These are phyloP conservation scores for Juglanconis oblonga DNA, from an alignment of 2,329 filamentous ascomycete genomes.

Conservation along the genomic window DNA sequence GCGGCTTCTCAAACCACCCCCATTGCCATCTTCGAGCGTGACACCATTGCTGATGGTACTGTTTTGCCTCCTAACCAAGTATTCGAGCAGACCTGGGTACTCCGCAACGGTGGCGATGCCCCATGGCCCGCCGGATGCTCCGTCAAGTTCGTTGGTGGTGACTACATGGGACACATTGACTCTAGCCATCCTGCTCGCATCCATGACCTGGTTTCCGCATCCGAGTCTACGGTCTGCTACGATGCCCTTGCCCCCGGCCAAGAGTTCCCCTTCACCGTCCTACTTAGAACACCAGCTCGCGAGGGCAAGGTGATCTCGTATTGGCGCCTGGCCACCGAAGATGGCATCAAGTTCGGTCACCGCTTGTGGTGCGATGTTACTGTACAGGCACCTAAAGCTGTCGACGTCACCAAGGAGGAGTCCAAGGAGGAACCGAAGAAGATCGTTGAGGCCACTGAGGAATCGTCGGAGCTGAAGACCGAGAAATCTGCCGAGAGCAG, in stretches of 20 bases:
- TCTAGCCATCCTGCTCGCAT: conserved; percentile 75
- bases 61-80: conserved; percentile 65
- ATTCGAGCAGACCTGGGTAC: conserved; percentile 88
- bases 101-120: conserved; percentile 76
- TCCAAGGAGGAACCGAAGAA: conserved; percentile 25
- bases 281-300: conserved; percentile 76
- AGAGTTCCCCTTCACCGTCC: conserved; percentile 75
- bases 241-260: conserved; percentile 69
- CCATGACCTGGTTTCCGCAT: conserved; percentile 71
- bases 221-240: conserved; percentile 76
- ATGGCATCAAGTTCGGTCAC: conserved; percentile 83
- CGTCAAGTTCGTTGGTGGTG: conserved; percentile 87
- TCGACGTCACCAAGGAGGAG: conserved; percentile 19
- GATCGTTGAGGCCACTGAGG: conserved; percentile 24
- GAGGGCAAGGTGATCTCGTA: conserved; percentile 85
- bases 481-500: conserved; percentile 37
- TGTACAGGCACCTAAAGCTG: conserved; percentile 49
- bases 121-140: conserved; percentile 87
- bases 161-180: conserved; percentile 94
- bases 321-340: conserved; percentile 85
- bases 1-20: conserved; percentile 30
- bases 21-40: conserved; percentile 66
- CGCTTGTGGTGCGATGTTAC: conserved; percentile 92
- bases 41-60: conserved; percentile 77
- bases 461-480: conserved; percentile 50